Evolutionary conservation across 2,329 filamentous ascomycete genomes (phyloP), one percentile per base, ranked within the genome.

Genomic region (Colletotrichum sp.): DNA sequence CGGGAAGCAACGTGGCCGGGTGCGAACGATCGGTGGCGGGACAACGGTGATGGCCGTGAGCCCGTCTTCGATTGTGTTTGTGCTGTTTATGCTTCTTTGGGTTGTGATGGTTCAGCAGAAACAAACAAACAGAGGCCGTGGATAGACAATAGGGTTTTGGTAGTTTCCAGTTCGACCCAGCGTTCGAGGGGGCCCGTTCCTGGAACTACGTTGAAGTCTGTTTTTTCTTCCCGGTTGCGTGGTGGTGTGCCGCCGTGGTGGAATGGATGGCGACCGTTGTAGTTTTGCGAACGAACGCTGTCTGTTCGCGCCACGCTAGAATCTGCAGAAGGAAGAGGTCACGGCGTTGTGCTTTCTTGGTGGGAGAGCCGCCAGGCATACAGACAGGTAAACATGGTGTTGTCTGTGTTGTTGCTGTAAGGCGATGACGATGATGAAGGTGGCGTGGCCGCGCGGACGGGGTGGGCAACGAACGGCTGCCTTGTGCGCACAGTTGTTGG

Each of bases 251-350:
- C 55, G 55, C 56, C 38, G 38, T 24, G 36, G 30, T 34, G 38
- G 38, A 43, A n/a, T 43, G 38, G 71, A 56, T 64, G 30, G 70
- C 43, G 65, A 34, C 61, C 71, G 66, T 71, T 74, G 66, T 26
- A 38, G 38, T 43, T 8, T 32, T 43, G 30, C 71, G 71, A 59
- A 58, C 71, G 66, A 70, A 43, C 32, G 43, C 58, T 34, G 65
- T 73, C 71, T 73, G 71, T 73, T 73, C 71, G 71, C 65, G 55
- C 56, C 56, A 73, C 65, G 56, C 65, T 73, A 73, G 30, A 73
- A 59, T 58, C 34, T 43, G 32, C 59, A 63, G 65, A 21, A 69
- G 9, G 7, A 12, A 43, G 63, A 52, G 38, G 68, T 63, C 61
- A 32, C 32, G 59, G 61, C 61, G 30, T 64, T 13, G 12, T 28